These are phyloP conservation scores for Fusarium clavum DNA, from an alignment of 2,329 filamentous ascomycete genomes.

Conservation along the genomic window DNA sequence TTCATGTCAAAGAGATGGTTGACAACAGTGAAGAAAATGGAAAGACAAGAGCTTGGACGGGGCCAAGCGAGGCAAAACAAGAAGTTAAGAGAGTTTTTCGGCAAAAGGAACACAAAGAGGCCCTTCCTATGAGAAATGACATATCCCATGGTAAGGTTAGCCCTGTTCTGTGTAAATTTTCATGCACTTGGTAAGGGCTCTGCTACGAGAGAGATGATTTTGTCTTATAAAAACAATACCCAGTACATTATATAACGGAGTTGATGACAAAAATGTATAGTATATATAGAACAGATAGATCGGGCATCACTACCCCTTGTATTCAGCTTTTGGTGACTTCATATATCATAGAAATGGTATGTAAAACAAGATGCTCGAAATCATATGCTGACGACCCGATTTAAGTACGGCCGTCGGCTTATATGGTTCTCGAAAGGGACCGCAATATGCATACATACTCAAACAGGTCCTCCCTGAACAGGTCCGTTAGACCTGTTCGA, in stretches of 20 bases:
- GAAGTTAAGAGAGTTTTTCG: not conserved
- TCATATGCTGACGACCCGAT: not conserved
- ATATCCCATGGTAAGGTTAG: not conserved
- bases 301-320: not conserved
- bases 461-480: constrained; percentile 13
- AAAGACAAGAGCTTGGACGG: not conserved
- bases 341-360: constrained; percentile 14
- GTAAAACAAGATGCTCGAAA: constrained; percentile 10
- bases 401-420: not conserved
- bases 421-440: not conserved
- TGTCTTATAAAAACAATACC: constrained; percentile 18
- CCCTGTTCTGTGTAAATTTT: not conserved
- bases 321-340: constrained; percentile 24
- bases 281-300: not conserved
- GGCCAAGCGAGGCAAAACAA: not conserved
- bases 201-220: not conserved
- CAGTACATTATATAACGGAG: constrained; percentile 3
- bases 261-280: constrained; percentile 9
- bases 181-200: not conserved
- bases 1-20: constrained; percentile 22
- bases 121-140: not conserved
- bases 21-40: not conserved
- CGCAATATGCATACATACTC: not conserved
- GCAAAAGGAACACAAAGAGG: not conserved
- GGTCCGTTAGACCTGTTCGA: constrained; percentile 35